Conservation (phyloP, 169 alveolate species). For the Cryptosporidium sp. region DNA sequence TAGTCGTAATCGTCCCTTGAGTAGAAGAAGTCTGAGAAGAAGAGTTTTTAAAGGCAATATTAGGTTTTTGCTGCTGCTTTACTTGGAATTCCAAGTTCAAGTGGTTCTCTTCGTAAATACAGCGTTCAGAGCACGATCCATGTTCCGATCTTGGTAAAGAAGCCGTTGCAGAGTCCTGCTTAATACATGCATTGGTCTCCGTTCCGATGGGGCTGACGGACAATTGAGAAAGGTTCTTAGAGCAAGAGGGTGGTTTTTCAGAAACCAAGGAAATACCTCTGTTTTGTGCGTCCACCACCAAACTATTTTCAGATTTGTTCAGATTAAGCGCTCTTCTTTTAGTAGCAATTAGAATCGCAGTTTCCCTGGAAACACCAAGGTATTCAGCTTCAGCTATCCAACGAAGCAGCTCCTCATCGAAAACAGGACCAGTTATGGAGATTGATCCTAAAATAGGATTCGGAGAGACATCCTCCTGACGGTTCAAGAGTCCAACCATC, state of each 20-base stretch:
- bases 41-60: not conserved
- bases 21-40: conserved; percentile 26
- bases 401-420: conserved; percentile 73
- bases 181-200: not conserved
- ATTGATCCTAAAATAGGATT: not conserved
- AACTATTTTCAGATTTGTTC: not conserved
- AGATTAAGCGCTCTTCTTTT: conserved; percentile 51
- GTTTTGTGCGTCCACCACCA: not conserved
- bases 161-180: not conserved
- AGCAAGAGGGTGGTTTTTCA: not conserved
- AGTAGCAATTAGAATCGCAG: conserved; percentile 66
- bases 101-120: not conserved
- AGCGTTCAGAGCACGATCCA: not conserved
- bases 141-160: not conserved
- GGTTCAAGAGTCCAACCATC: conserved; percentile 64
- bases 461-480: conserved; percentile 25
- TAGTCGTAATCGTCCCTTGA: conserved; percentile 4
- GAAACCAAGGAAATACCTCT: not conserved
- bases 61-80: not conserved
- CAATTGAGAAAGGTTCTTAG: not conserved
- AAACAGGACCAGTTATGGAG: not conserved
- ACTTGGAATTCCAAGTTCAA: not conserved
- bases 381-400: conserved; percentile 74
- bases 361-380: conserved; percentile 72
- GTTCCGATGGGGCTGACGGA: not conserved